Conservation (phyloP, 2,329 filamentous ascomycete species). For the Ophiostoma tasmaniense region DNA sequence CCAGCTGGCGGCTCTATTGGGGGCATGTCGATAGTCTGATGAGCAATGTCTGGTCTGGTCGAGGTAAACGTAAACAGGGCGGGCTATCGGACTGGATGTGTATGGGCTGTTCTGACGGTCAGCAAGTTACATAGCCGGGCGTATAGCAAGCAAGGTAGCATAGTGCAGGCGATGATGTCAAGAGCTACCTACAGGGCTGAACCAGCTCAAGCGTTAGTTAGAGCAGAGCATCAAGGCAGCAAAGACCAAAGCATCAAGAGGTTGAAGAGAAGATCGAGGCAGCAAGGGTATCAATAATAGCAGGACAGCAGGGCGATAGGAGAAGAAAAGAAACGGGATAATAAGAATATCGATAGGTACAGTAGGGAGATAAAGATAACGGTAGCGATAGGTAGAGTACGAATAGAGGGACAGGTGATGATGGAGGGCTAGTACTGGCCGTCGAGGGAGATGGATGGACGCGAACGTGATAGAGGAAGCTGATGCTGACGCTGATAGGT, state of each 20-base stretch:
- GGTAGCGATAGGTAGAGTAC: background rate
- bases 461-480: background rate
- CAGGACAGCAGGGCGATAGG: background rate
- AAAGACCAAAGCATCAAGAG: too few species aligned
- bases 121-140: background rate
- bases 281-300: background rate
- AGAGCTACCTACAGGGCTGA: background rate
- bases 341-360: background rate
- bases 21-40: background rate
- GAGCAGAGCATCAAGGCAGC: background rate
- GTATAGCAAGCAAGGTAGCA: background rate
- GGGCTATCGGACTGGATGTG: background rate
- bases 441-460: background rate
- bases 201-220: background rate
- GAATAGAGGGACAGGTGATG: background rate
- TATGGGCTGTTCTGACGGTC: background rate
- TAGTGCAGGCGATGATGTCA: background rate
- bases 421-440: background rate
- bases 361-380: background rate
- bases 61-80: background rate
- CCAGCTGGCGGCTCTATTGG: slow-evolving; percentile 1
- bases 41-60: background rate
- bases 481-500: slow-evolving; percentile 5
- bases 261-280: background rate
- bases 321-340: background rate